phyloP scores from a whole-genome alignment of 352 stramenopile genomes.

The Phytophthora pini region DNA sequence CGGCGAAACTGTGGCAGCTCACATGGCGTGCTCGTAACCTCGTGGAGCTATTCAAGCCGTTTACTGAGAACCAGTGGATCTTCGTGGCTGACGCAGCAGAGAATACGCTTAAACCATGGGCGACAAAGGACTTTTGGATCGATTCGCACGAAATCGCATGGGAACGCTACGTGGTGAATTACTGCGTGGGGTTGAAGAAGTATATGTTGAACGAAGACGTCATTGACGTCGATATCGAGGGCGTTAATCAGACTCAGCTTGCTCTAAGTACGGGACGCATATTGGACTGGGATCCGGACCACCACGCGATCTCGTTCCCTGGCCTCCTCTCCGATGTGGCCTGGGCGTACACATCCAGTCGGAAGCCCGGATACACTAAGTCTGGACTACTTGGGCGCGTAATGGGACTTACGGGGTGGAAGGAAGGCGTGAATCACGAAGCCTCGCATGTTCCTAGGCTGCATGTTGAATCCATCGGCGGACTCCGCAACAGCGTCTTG shows the following conservation, averaged over 20 bases:
- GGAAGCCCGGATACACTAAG: slow-evolving; percentile 88
- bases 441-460: slow-evolving; percentile 82
- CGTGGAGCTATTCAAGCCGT: slow-evolving; percentile 87
- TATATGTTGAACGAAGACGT: slow-evolving; percentile 86
- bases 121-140: slow-evolving; percentile 60
- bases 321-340: slow-evolving; percentile 86
- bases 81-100: slow-evolving; percentile 68
- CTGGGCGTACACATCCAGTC: slow-evolving; percentile 90
- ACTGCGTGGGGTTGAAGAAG: slow-evolving; percentile 82
- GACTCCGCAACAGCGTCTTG: slow-evolving; percentile 77
- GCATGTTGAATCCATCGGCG: slow-evolving; percentile 65
- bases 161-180: slow-evolving; percentile 89
- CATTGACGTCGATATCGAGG: slow-evolving; percentile 83
- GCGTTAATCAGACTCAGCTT: slow-evolving; percentile 83
- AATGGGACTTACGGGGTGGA: slow-evolving; percentile 89
- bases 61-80: slow-evolving; percentile 89
- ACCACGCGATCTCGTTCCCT: slow-evolving; percentile 89
- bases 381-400: slow-evolving; percentile 81
- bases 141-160: slow-evolving; percentile 80
- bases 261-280: slow-evolving; percentile 83
- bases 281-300: slow-evolving; percentile 88
- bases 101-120: slow-evolving; percentile 34
- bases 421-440: slow-evolving; percentile 87
- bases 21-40: slow-evolving; percentile 79
- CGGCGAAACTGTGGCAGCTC: slow-evolving; percentile 72